Percentiles rank a stretch among this genome's conserved stretches.
These are phyloP conservation scores for Suillus subaureus DNA, from an alignment of 768 basidiomycete genomes.

Conservation along the genomic window DNA sequence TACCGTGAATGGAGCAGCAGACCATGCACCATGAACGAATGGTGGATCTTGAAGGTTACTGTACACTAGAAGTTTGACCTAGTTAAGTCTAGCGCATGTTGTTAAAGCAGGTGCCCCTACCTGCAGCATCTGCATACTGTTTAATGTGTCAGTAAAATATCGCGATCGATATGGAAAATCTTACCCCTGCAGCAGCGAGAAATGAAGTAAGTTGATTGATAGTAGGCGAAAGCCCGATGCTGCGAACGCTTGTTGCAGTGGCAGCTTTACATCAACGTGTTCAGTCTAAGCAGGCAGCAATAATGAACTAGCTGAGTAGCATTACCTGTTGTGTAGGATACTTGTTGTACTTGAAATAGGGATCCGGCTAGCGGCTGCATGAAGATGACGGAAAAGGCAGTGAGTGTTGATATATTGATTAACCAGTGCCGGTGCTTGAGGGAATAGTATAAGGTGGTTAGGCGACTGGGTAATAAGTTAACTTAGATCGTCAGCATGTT, in stretches of 20 bases:
- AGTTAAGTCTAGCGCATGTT: neutral
- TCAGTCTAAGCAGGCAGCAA: slow-evolving; percentile 38
- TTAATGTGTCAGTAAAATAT: slow-evolving; percentile 27
- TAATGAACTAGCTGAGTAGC: slow-evolving; percentile 39
- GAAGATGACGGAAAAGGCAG: slow-evolving; percentile 45
- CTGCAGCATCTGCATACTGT: slow-evolving; percentile 35
- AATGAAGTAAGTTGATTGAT: slow-evolving; percentile 52
- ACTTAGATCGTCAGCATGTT: slow-evolving; percentile 7
- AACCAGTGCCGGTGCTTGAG: slow-evolving; percentile 55
- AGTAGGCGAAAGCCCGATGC: slow-evolving; percentile 48
- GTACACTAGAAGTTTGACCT: slow-evolving; percentile 25
- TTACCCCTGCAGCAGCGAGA: slow-evolving; percentile 59
- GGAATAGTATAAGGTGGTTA: slow-evolving; percentile 45
- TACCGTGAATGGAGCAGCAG: slow-evolving; percentile 55
- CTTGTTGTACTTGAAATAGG: slow-evolving; percentile 30
- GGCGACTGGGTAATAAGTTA: slow-evolving; percentile 37
- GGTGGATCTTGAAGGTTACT: slow-evolving; percentile 56
- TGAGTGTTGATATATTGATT: slow-evolving; percentile 53
- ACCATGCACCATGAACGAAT: slow-evolving; percentile 55
- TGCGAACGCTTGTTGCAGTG: slow-evolving; percentile 42
- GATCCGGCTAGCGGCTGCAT: slow-evolving; percentile 61
- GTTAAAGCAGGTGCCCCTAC: slow-evolving; percentile 14
- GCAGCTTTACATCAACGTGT: slow-evolving; percentile 28
- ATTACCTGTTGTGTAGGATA: slow-evolving; percentile 24
- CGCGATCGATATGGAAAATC: slow-evolving; percentile 17